Evolutionary conservation across 768 basidiomycete species (phyloP), one percentile per base, ranked within the genome.

Genomic region (Phaeotremella skinneri): DNA sequence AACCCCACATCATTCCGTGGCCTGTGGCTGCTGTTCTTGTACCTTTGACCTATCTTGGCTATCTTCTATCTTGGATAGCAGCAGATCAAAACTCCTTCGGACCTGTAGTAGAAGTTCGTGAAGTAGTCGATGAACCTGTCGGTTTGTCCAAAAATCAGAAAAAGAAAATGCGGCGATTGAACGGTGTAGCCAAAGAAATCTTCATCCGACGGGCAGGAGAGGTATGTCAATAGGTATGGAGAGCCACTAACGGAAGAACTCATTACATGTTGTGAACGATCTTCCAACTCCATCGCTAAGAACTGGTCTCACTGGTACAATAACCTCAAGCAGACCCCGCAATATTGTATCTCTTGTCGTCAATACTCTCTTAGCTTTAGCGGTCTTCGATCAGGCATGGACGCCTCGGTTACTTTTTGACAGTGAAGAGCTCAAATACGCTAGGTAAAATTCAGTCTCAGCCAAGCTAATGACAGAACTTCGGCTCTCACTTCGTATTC

Each of bases 271-370:
- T 13, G 23, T 58, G 27, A 5, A 30, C 29, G 43, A 32, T 37
- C 54, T 32, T 30, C 23, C 60, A 16, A n/a, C 37, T 45, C 25
- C 60, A 31, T 52, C 60, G 29, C 21, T 48, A 23, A 43, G 54
- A 51, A 20, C 60, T 25, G 16, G 52, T 5, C 29, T 58, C n/a
- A 7, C 37, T 20, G 61, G 61, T 20, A 17, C 52, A 17, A 41
- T 52, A 2, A 57, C 61, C 13, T 45, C 31, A 21, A 39, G 26
- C 55, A 9, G 56, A 20, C 17, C 52, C 11, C 23, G 29, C 14
- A 62, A 62, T 29, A 23, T 56, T 27, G 41, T 62, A 7, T 47
- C 61, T 2, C 32, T 62, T 3, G 43, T 62, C 1, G 20, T 57
- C 25, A 62, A 62, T 29, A 53, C 55, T 7, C 45, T 57, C 21